Base-by-base conservation (phyloP, 2,329 filamentous ascomycete species). In the Fusarium proliferatum region DNA sequence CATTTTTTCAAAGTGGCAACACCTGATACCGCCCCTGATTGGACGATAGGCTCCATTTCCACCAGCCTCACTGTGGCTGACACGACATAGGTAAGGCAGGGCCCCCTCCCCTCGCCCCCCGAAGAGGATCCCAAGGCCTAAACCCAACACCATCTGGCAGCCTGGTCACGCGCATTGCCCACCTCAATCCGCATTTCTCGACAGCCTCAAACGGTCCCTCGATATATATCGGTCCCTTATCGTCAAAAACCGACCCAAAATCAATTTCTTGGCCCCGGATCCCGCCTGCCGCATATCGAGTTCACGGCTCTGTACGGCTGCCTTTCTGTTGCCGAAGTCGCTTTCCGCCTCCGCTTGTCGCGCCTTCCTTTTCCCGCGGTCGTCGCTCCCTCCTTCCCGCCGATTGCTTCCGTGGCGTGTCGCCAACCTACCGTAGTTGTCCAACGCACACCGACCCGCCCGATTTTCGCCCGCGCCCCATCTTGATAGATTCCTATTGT, bases 161-260 rank as follows among this genome's bases (percentile, higher is more conserved):
- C 79, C 77, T 78, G 76, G 80, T 82, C 80, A 82, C 80, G 80
- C 80, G 80, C 80, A 81, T 81, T 81, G 79, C 78, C 80, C 80
- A 78, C 79, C 71, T 78, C 77, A 66, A 75, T 77, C 78, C 71
- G 75, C 78, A 79, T 76, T 76, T 74, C 75, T 78, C 67, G 76
- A 80, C 78, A 78, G 73, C 78, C 71, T 79, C 77, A 78, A 79
- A 78, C 77, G 75, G 78, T 76, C 70, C 73, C 71, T 70, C 26
- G 41, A 76, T 71, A 70, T 68, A 68, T 66, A 71, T 64, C 72
- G 65, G 69, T 71, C 56, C 69, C 69, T 70, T 65, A 76, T 77
- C 65, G 71, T 53, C 66, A 56, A 56, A 56, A 56, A 53, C 36
- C 71, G 52, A 42, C 58, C 52, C 61, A 42, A 59, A 71, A 26